These are phyloP conservation scores for Plasmodium knowlesi DNA, from an alignment of 169 alveolate species.

Conservation along the genomic window DNA sequence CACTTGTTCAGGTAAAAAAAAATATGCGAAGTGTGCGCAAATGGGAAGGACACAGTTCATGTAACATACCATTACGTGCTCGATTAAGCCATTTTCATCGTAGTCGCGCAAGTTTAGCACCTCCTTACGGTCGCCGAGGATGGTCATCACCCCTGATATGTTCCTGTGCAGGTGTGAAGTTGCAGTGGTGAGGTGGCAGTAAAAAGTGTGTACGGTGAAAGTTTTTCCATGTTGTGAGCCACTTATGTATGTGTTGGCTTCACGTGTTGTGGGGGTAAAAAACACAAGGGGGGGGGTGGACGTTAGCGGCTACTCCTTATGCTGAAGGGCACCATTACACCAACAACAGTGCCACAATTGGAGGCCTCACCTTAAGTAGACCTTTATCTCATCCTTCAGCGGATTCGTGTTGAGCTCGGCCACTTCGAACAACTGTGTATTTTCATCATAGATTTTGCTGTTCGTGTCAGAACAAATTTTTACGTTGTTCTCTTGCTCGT, in stretches of 20 bases:
- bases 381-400: constrained; percentile 31
- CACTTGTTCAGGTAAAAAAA: neutral
- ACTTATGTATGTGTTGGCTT: neutral
- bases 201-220: neutral
- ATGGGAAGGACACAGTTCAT: neutral
- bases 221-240: neutral
- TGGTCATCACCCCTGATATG: constrained; percentile 26
- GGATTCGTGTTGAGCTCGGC: constrained; percentile 8
- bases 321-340: neutral
- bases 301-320: neutral
- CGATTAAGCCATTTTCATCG: constrained; percentile 18
- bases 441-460: constrained; percentile 5
- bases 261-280: neutral
- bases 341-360: neutral
- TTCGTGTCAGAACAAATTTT: constrained; percentile 6
- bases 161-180: constrained; percentile 3
- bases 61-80: constrained; percentile 27
- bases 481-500: constrained; percentile 35
- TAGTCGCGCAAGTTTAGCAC: constrained; percentile 31
- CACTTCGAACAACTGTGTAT: constrained; percentile 11
- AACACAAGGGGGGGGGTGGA: neutral
- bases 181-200: neutral
- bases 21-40: neutral
- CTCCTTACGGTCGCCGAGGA: constrained; percentile 18
- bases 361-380: constrained; percentile 37